phyloP scores from a whole-genome alignment of 1,284 basidiomycete genomes.

The Mycena sp. region DNA sequence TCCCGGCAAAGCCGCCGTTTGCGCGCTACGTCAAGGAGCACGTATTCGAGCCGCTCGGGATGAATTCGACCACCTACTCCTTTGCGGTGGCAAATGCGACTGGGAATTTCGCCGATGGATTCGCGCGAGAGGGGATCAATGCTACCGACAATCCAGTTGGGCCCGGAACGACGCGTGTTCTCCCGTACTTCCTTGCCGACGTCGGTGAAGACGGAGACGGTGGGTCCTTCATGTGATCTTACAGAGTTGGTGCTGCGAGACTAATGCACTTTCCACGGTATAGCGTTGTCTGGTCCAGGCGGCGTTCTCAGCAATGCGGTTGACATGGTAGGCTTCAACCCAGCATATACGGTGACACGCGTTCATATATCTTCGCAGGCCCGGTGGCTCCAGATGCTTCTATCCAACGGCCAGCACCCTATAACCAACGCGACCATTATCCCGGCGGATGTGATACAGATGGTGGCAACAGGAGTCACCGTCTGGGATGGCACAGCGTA shows the following conservation, averaged over 20 bases:
- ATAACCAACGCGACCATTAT: slow-evolving; percentile 26
- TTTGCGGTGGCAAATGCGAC: slow-evolving; percentile 14
- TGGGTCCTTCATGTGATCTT: background rate
- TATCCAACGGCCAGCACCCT: slow-evolving; percentile 27
- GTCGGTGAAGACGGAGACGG: background rate
- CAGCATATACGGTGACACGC: background rate
- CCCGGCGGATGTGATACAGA: slow-evolving; percentile 28
- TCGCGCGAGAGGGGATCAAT: slow-evolving; percentile 24
- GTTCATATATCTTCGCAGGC: slow-evolving; percentile 4
- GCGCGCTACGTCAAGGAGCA: slow-evolving; percentile 32
- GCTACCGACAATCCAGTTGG: slow-evolving; percentile 12
- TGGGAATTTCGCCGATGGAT: slow-evolving; percentile 29
- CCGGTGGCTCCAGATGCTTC: slow-evolving; percentile 19
- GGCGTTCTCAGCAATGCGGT: slow-evolving; percentile 30
- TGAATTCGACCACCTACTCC: slow-evolving; percentile 32
- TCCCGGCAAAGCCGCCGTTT: slow-evolving; percentile 1
- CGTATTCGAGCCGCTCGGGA: slow-evolving; percentile 30
- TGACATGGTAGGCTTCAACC: slow-evolving; percentile 24
- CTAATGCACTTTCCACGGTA: background rate
- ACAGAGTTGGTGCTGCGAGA: background rate
- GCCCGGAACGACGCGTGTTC: background rate
- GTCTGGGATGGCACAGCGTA: slow-evolving; percentile 16
- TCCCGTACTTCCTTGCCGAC: background rate
- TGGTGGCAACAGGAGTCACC: slow-evolving; percentile 28
- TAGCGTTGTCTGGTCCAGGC: slow-evolving; percentile 28